Percentiles rank a stretch among this genome's conserved stretches.
Conservation (phyloP, 257 asterid species). For the Solanum chiquidenum region DNA sequence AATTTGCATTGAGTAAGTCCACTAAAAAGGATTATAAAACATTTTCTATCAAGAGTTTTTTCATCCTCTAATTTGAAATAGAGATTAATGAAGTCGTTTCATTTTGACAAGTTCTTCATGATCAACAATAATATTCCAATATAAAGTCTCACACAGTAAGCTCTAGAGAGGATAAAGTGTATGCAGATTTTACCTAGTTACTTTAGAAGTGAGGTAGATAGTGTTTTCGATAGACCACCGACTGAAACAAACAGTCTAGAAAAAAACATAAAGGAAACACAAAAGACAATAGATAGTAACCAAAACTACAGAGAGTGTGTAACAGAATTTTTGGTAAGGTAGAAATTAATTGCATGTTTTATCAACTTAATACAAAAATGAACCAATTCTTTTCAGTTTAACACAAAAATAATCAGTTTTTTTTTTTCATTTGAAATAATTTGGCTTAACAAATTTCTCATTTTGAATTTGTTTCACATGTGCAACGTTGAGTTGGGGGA, state of each 20-base stretch:
- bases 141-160: neutral
- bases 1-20: neutral
- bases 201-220: too few species aligned
- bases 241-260: too few species aligned
- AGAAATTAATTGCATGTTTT: neutral
- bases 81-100: neutral
- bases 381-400: neutral
- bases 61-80: neutral
- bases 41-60: neutral
- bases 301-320: neutral
- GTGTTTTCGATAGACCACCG: too few species aligned
- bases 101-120: neutral
- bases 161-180: neutral
- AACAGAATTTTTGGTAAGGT: neutral
- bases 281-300: neutral
- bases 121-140: neutral
- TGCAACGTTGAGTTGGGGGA: neutral
- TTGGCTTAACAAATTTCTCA: neutral
- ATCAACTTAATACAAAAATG: neutral
- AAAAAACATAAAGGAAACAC: too few species aligned
- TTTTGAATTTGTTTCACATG: neutral
- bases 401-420: neutral
- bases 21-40: neutral
- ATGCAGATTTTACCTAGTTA: too few species aligned
- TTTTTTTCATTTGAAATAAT: neutral